phyloP scores from a whole-genome alignment of 192 early-diverging fungal genomes.

The Phlyctochytrium arcticum region DNA sequence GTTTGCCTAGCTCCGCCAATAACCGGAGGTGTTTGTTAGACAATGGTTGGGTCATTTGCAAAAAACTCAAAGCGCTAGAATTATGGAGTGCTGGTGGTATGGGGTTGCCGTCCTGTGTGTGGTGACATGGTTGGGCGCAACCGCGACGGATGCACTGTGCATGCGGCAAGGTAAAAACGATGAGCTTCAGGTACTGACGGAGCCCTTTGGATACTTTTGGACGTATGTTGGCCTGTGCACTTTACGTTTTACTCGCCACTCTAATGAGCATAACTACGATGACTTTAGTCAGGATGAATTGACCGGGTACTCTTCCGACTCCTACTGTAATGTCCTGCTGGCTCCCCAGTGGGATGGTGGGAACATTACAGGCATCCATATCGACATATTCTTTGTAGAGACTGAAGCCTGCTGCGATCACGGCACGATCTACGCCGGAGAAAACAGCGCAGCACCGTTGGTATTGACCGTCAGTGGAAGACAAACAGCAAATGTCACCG shows the following conservation, averaged over 20 bases:
- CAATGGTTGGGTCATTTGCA: no score
- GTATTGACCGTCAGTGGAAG: not conserved
- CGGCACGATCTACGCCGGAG: conserved; percentile 1
- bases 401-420: conserved; percentile 22
- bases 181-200: conserved; percentile 1
- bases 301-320: not conserved
- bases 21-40: no score
- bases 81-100: no score
- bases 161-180: not conserved
- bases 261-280: not conserved
- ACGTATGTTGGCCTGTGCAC: not conserved
- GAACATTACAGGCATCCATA: not conserved
- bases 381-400: conserved; percentile 15
- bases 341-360: conserved; percentile 2
- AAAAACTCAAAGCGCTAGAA: no score
- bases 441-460: not conserved
- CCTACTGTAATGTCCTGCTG: conserved; percentile 14
- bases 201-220: conserved; percentile 24
- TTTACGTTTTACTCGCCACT: not conserved
- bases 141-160: not conserved
- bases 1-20: no score
- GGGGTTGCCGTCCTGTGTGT: no score
- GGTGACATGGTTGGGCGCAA: no score
- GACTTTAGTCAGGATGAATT: conserved; percentile 1
- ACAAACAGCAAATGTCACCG: not conserved